Percentiles rank a stretch among this genome's conserved stretches.
Conservation (phyloP, 768 basidiomycete genomes). For the Heimioporus sp. region DNA sequence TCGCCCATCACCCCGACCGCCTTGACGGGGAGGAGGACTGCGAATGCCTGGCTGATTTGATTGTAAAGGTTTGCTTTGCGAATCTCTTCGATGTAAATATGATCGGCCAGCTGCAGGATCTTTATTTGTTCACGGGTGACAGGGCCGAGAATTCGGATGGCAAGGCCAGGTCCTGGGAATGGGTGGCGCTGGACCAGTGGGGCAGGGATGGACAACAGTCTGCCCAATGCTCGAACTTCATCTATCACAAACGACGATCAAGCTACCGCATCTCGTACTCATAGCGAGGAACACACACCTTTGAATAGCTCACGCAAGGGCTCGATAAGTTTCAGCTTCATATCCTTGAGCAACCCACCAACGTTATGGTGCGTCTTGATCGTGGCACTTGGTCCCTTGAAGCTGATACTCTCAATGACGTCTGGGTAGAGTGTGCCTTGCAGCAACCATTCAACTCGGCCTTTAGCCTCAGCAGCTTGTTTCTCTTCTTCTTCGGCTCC, state of each 20-base stretch:
- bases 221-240: conserved; percentile 91
- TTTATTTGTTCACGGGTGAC: conserved; percentile 92
- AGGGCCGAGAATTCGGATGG: conserved; percentile 95
- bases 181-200: conserved; percentile 96
- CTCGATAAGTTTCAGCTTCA: conserved; percentile 99
- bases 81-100: conserved; percentile 98
- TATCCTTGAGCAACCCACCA: conserved; percentile 91
- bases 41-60: conserved; percentile 94
- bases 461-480: conserved; percentile 68
- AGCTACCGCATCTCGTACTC: not conserved
- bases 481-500: conserved; percentile 74
- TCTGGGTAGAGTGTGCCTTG: conserved; percentile 99
- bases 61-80: conserved; percentile 89
- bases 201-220: conserved; percentile 86
- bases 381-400: conserved; percentile 98
- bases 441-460: conserved; percentile 93
- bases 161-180: conserved; percentile 97
- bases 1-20: conserved; percentile 99
- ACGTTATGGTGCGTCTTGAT: conserved; percentile 99
- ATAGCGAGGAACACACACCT: conserved; percentile 46
- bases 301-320: conserved; percentile 97
- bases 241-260: conserved; percentile 45
- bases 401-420: conserved; percentile 98
- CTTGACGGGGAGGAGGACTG: conserved; percentile 91
- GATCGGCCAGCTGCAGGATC: conserved; percentile 88